Base-by-base conservation (phyloP, 139 green algal genomes). In the Chara braunii region DNA sequence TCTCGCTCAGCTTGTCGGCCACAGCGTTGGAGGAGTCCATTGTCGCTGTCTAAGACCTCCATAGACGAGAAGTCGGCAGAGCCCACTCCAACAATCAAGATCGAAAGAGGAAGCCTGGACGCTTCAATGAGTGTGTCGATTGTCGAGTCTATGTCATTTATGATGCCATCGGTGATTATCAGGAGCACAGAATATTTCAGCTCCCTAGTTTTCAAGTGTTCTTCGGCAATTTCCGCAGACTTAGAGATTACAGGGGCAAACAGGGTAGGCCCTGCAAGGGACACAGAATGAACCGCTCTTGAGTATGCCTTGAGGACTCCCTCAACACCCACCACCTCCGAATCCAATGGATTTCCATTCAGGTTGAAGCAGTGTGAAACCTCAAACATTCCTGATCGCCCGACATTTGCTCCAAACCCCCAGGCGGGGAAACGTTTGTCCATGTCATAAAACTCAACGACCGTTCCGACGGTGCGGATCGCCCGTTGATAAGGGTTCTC, bases 351-450 rank as follows among this genome's bases (percentile, higher is more conserved):
- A 48, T 62, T 62, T 8, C n/a, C n/a, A n/a, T n/a, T n/a, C n/a
- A 62, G 53, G 14, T 8, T 11, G 53, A 62, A 62, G 53, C 53
- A 62, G 53, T 62, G 53, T 34, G 53, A 62, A 18, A 62, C 53
- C 18, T n/a, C n/a, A n/a, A n/a, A n/a, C n/a, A n/a, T n/a, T n/a
- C 33, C 33, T 9, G 43, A 11, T 32, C 6, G 9, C 8, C 23
- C 9, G 6, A 9, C 11, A 8, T 5, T 50, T 9, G 9, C 53
- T 32, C 53, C 53, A 50, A 62, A 62, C 18, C 53, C 53, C 53
- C 53, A 62, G 8, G 53, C 53, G 53, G 53, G 28, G 53, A 62
- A 62, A 9, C 28, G 53, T 11, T 62, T 62, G 53, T 62, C 53
- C 8, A 34, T 50, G 53, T 62, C 53, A 34, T 62, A 62, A 34